These are phyloP conservation scores for Zalaria obscura DNA, from an alignment of 2,329 filamentous ascomycete species.

Conservation along the genomic window DNA sequence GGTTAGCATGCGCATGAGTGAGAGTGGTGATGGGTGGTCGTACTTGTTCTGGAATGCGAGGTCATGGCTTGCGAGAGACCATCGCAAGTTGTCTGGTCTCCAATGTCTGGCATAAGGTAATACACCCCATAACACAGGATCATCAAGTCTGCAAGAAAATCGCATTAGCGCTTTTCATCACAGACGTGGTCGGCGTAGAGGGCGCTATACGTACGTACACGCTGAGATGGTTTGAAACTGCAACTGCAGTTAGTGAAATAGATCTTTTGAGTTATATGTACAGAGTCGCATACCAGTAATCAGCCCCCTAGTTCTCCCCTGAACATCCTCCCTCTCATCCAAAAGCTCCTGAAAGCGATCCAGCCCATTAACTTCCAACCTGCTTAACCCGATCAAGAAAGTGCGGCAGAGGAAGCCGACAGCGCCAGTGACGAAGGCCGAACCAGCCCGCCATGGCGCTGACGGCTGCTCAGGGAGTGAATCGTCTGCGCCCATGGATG, in stretches of 20 bases:
- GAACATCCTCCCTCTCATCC: slow-evolving; percentile 55
- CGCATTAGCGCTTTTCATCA: not conserved
- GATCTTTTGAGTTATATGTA: not conserved
- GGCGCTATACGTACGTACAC: slow-evolving; percentile 49
- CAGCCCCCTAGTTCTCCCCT: slow-evolving; percentile 57
- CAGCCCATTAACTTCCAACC: slow-evolving; percentile 62
- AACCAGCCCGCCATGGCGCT: slow-evolving; percentile 57
- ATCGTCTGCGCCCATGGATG: slow-evolving; percentile 14
- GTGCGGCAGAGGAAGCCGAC: slow-evolving; percentile 55
- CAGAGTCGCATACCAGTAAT: slow-evolving; percentile 54
- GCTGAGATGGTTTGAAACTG: slow-evolving; percentile 78
- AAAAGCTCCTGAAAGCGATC: slow-evolving; percentile 61
- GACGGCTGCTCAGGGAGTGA: slow-evolving; percentile 39
- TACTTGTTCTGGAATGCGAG: slow-evolving; percentile 86
- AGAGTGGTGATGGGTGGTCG: slow-evolving; percentile 9
- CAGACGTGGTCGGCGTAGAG: not conserved
- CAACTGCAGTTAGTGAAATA: slow-evolving; percentile 1
- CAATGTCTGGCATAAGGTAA: slow-evolving; percentile 62
- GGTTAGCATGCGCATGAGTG: not conserved
- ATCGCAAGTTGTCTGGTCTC: slow-evolving; percentile 63
- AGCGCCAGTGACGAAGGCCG: slow-evolving; percentile 59
- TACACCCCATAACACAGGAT: slow-evolving; percentile 86
- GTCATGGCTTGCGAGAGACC: slow-evolving; percentile 85
- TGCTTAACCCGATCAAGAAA: slow-evolving; percentile 64
- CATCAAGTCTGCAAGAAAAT: slow-evolving; percentile 55